Conservation (phyloP, 495 filamentous ascomycete species). For the Daldinia childiae region DNA sequence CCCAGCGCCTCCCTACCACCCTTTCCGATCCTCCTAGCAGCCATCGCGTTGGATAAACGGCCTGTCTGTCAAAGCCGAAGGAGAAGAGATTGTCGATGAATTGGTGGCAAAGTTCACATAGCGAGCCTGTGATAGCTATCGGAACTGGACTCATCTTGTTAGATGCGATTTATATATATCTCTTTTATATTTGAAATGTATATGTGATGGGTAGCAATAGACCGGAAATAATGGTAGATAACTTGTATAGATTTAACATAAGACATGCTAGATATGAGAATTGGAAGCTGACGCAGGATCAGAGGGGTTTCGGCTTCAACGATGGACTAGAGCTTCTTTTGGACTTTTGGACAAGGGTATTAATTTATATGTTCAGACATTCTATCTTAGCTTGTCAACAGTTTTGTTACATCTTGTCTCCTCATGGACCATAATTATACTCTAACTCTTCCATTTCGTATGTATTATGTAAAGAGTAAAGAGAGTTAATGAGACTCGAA, state of each 20-base stretch:
- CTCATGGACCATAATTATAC: not conserved
- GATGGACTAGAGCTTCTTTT: not conserved
- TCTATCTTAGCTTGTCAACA: not conserved
- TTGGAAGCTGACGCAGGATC: not conserved
- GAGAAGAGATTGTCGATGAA: constrained; percentile 31
- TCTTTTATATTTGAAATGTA: not conserved
- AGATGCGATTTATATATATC: not conserved
- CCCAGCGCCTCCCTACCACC: not conserved
- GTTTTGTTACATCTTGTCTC: not conserved
- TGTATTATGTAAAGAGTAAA: not conserved
- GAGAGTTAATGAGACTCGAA: not conserved
- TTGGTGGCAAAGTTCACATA: constrained; percentile 31
- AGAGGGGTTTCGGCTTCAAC: not conserved
- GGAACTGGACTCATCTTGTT: constrained; percentile 15
- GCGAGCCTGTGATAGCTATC: constrained; percentile 9
- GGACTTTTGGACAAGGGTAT: not conserved
- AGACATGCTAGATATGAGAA: not conserved
- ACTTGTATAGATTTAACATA: not conserved
- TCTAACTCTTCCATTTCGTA: not conserved
- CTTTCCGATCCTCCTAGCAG: constrained; percentile 1
- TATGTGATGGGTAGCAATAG: not conserved
- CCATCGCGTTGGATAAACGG: constrained; percentile 18
- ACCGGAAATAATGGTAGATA: not conserved
- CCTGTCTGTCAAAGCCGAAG: constrained; percentile 18
- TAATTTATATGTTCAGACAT: not conserved